Evolutionary conservation across 768 basidiomycete species (phyloP).

Genomic region (Pulveroboletus sp.): DNA sequence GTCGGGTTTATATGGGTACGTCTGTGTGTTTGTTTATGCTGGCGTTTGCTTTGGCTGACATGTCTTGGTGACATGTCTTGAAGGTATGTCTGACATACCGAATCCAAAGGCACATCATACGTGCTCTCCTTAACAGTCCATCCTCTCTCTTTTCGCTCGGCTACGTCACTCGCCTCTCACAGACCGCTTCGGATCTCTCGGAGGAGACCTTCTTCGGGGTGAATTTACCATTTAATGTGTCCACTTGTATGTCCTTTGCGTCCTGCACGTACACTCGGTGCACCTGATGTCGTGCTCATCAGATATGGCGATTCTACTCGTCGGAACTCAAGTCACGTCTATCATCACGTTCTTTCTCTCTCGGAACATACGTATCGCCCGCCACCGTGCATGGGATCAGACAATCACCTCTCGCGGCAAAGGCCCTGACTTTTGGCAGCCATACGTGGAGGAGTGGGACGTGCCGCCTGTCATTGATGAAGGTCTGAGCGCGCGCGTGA

Average conservation of each 20-base stretch:
- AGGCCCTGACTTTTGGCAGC: conserved; percentile 76
- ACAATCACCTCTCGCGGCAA: conserved; percentile 83
- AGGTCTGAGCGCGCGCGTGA: conserved; percentile 18
- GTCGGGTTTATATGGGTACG: conserved; percentile 71
- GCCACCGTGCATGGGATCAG: conserved; percentile 73
- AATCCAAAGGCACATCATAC: conserved; percentile 65
- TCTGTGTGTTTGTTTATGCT: background rate
- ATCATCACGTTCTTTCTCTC: conserved; percentile 82
- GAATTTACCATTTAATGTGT: conserved; percentile 58
- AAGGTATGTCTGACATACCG: conserved; percentile 66
- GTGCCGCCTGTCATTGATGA: conserved; percentile 44
- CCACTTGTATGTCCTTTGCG: conserved; percentile 56
- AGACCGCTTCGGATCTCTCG: conserved; percentile 27
- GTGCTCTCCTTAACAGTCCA: conserved; percentile 26
- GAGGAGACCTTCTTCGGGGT: conserved; percentile 61
- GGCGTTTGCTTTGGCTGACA: background rate
- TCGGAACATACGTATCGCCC: conserved; percentile 76
- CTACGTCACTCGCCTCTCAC: conserved; percentile 24
- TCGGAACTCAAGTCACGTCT: conserved; percentile 67
- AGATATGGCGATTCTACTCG: conserved; percentile 73
- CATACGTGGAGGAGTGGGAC: conserved; percentile 80
- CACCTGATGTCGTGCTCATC: conserved; percentile 1
- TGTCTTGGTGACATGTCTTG: background rate
- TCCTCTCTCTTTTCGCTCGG: conserved; percentile 26
- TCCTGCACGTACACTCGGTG: background rate